Conservation (phyloP, 202 grass and related monocot genomes). For the Bolboschoenoplectus hybrid region DNA sequence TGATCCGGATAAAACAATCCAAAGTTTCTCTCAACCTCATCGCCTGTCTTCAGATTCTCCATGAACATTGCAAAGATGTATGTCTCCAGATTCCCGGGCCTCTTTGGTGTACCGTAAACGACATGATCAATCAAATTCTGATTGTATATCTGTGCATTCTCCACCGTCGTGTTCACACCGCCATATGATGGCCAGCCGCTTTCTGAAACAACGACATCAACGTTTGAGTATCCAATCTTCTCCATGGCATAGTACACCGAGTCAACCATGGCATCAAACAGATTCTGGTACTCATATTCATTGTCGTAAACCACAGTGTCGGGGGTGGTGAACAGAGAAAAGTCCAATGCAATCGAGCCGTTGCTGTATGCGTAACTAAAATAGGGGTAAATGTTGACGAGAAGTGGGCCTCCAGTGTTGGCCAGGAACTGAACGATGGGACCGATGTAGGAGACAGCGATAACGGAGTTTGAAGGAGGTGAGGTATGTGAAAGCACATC, state of each 20-base stretch:
- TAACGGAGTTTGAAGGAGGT: conserved; percentile 52
- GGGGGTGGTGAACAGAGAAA: conserved; percentile 2
- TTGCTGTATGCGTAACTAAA: background rate
- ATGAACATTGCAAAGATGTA: conserved; percentile 42
- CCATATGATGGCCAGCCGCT: conserved; percentile 41
- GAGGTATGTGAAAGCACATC: conserved; percentile 55
- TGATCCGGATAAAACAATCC: conserved; percentile 34
- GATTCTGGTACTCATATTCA: conserved; percentile 20
- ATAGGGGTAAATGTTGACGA: conserved; percentile 29
- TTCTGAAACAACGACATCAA: conserved; percentile 37
- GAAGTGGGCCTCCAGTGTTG: conserved; percentile 46
- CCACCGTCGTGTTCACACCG: background rate
- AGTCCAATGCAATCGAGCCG: background rate
- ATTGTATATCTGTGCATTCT: conserved; percentile 31
- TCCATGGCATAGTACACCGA: conserved; percentile 36
- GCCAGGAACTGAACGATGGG: conserved; percentile 51
- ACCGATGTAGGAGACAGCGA: conserved; percentile 46
- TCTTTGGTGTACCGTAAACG: conserved; percentile 16
- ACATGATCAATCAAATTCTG: conserved; percentile 38
- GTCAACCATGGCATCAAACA: conserved; percentile 45
- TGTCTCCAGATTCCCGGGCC: background rate
- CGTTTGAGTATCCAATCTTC: background rate
- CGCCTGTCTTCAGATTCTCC: conserved; percentile 24
- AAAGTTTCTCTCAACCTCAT: conserved; percentile 30
- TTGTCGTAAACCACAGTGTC: conserved; percentile 5